phyloP scores from a whole-genome alignment of 163 green algal species.

The Picocystis sp. region DNA sequence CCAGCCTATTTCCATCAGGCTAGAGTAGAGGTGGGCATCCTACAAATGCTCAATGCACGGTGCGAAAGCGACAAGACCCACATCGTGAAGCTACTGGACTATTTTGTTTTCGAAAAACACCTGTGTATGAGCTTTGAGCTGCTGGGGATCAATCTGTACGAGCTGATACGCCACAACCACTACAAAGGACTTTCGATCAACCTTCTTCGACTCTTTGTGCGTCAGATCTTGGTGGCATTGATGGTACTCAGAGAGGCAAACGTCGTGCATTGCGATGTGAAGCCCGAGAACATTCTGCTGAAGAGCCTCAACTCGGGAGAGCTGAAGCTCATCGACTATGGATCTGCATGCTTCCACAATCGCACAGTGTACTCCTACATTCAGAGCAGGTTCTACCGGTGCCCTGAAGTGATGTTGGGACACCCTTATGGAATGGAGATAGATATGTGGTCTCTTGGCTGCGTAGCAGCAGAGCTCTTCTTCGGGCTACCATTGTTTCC shows the following conservation, averaged over 20 bases:
- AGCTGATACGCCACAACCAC: conserved; percentile 86
- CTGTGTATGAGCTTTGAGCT: conserved; percentile 96
- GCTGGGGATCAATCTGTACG: conserved; percentile 90
- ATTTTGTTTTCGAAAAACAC: conserved; percentile 77
- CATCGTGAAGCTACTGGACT: conserved; percentile 86
- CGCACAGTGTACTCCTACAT: conserved; percentile 92
- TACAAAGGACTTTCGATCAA: conserved; percentile 74
- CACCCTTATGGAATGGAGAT: conserved; percentile 68
- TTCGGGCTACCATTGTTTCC: conserved; percentile 90
- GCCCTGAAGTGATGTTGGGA: conserved; percentile 72
- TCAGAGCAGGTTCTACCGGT: conserved; percentile 86
- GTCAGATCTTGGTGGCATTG: conserved; percentile 64
- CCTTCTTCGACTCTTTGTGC: conserved; percentile 67
- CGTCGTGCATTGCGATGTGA: conserved; percentile 96
- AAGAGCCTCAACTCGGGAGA: conserved; percentile 29
- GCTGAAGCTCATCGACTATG: conserved; percentile 97
- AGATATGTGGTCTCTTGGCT: conserved; percentile 95
- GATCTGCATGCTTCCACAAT: conserved; percentile 80
- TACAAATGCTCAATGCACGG: conserved; percentile 79
- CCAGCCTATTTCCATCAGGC: conserved; percentile 88
- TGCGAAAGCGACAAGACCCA: conserved; percentile 66
- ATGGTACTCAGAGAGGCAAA: conserved; percentile 47
- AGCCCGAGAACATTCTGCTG: conserved; percentile 79
- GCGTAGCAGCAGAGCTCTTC: conserved; percentile 94
- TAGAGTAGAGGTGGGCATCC: conserved; percentile 74